Evolutionary conservation across 371 early-diverging fungal genomes (phyloP).

Genomic region (Polyrhizophydium stewartii): DNA sequence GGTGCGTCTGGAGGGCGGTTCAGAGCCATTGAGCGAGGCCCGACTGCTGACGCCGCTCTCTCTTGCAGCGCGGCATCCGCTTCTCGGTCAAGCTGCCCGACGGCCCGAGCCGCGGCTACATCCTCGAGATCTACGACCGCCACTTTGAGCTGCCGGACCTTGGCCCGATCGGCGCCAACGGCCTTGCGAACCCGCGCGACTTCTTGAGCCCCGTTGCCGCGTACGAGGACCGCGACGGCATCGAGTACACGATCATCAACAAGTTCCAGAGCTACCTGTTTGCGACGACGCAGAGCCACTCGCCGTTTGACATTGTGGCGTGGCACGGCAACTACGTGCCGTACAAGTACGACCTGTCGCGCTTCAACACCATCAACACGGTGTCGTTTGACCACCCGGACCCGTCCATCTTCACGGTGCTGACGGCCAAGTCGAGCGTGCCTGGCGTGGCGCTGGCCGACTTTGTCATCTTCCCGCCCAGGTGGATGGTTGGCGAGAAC

Average conservation of each 20-base stretch:
- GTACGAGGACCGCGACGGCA: conserved; percentile 59
- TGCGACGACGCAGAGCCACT: conserved; percentile 60
- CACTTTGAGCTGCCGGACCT: conserved; percentile 94
- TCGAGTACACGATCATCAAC: conserved; percentile 51
- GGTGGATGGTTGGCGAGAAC: conserved; percentile 90
- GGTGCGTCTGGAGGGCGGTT: too few species aligned
- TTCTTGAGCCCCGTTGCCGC: conserved; percentile 84
- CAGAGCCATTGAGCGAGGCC: too few species aligned
- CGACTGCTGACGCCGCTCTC: too few species aligned
- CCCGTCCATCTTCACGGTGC: conserved; percentile 93
- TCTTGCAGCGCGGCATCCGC: conserved; percentile 72
- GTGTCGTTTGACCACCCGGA: conserved; percentile 90
- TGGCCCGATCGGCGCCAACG: conserved; percentile 92
- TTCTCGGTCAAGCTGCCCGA: conserved; percentile 78
- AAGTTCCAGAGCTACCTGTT: conserved; percentile 85
- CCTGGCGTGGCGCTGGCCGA: conserved; percentile 92
- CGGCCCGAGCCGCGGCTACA: conserved; percentile 83
- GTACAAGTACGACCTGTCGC: conserved; percentile 86
- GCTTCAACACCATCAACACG: conserved; percentile 82
- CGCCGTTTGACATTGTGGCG: conserved; percentile 94
- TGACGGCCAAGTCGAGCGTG: conserved; percentile 82
- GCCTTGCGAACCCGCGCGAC: conserved; percentile 92
- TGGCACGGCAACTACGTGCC: conserved; percentile 98
- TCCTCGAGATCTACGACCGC: conserved; percentile 80
- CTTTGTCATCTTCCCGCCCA: conserved; percentile 96